Base-by-base conservation (phyloP, 768 basidiomycete species). In the Clitopilus hobsonii region DNA sequence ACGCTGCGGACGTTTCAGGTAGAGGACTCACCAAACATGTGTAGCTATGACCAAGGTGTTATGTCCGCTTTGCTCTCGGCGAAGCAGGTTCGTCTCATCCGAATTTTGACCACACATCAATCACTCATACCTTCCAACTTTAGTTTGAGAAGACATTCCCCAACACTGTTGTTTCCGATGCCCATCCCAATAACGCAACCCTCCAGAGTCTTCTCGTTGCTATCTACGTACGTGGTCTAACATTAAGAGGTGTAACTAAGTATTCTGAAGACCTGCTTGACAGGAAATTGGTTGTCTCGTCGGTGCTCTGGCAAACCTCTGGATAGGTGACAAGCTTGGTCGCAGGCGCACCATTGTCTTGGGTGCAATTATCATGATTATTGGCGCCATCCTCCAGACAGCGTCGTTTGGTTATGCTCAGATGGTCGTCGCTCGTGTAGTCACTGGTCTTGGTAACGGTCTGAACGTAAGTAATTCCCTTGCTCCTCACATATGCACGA, bases 1-100 rank as follows among this genome's bases (percentile, higher is more conserved):
- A 52, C 25, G 26, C 50, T 16, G 13, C 32, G 8, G 13, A 18
- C 6, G 24, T 24, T 51, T 28, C 32, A 57, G 25, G n/a, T 23
- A 25, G 8, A 26, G 29, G 24, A 11, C 18, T 49, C n/a, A 51
- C 49, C 13, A 23, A 20, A 24, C 13, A 11, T 6, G 50, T 4
- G 7, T 51, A 83, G 82, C 26, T 86, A 85, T 67, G 85, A 86
- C 61, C 86, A 86, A 63, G 85, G 84, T 38, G 85, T 86, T 28
- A 84, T 87, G 84, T 80, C 79, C 16, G 82, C 84, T 14, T 69
- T 86, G 22, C 66, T 87, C 49, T 83, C 79, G 2, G 78, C 85
- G 0, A 68, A 71, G 41, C 77, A 81, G 41, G 16, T 23, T 20
- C 22, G 16, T 23, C 6, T 7, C 16, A 32, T 7, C 6, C 10